Percentiles rank a stretch among this genome's conserved stretches.
These are phyloP conservation scores for Beauveria rudraprayagi DNA, from an alignment of 2,329 filamentous ascomycete species.

Conservation along the genomic window DNA sequence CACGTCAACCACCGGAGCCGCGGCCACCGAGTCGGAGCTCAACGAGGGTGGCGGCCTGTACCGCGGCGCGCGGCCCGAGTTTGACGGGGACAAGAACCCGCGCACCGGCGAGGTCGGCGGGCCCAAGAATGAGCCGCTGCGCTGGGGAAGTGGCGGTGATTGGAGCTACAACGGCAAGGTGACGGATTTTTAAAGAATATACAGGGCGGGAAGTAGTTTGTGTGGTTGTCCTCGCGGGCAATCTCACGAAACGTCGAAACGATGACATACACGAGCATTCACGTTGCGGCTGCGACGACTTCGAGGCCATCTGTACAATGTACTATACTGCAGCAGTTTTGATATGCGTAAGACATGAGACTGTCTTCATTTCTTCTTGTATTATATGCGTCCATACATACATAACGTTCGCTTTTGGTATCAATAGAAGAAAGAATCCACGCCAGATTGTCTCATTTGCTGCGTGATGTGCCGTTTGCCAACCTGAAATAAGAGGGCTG, in stretches of 20 bases:
- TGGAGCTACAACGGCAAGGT: conserved; percentile 96
- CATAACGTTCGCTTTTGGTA: conserved; percentile 8
- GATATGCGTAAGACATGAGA: not conserved
- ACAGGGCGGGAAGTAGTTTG: no score
- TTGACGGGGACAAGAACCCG: conserved; percentile 85
- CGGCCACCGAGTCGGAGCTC: conserved; percentile 21
- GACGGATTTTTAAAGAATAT: conserved; percentile 64
- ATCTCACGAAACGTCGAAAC: no score
- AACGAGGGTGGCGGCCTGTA: conserved; percentile 60
- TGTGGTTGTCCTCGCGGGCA: no score
- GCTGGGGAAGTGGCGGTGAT: conserved; percentile 69
- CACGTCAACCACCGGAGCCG: conserved; percentile 28
- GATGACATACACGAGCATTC: no score
- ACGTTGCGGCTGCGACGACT: no score
- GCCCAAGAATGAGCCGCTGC: conserved; percentile 90
- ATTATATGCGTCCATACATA: conserved; percentile 1
- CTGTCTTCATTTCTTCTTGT: not conserved
- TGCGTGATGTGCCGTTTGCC: conserved; percentile 1
- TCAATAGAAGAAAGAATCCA: conserved; percentile 6
- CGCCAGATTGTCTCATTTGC: not conserved
- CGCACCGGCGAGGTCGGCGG: conserved; percentile 93
- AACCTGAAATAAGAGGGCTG: not conserved
- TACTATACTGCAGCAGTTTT: not conserved
- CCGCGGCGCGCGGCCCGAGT: conserved; percentile 78
- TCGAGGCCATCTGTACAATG: not conserved